Evolutionary conservation across 2,329 filamentous ascomycete species (phyloP), one percentile per base, ranked within the genome.

Genomic region (Penicillium decumbens): DNA sequence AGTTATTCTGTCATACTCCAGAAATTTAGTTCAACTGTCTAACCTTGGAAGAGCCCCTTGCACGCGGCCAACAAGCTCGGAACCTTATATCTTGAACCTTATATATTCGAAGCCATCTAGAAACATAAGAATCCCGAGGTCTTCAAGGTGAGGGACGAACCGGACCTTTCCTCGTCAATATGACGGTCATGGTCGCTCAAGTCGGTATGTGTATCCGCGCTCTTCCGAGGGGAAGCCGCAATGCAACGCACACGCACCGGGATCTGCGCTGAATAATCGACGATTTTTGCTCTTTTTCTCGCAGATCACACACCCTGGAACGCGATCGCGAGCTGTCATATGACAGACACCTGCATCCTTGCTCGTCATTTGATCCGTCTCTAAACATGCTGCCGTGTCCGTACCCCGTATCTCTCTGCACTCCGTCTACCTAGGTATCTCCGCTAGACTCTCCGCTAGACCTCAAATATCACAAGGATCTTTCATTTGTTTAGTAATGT

Each of bases 181-280:
- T 32, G 46, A 37, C 20, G 45, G 51, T 50, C 39, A 13, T 52
- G 39, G 32, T 4, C 38, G 41, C 39, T 39, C 32, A 45, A 56
- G 56, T 51, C 49, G 50, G 25, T 15, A 45, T 35, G 51, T 43
- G 47, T 41, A 55, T 58, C 56, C 56, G 56, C 53, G 47, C 38
- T 20, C 54, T 55, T 58, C 56, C 56, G 56, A 23, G 20, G 4
- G 20, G 2, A 23, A 23, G 20, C 20, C 20, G 20, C 20, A 23
- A 23, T 8, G 9, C 30, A 54, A 54, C 13, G 25, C 37, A 51
- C 57, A 59, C 57, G 57, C 57, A 58, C 57, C 45, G 42, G 18
- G 46, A 50, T 48, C 52, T 43, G 46, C 47, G 29, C 20, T 43
- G 40, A 43, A 27, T 32, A 38, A 43, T 37, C 41, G 20, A 29